These are phyloP conservation scores for Nemania diffusa DNA, from an alignment of 2,329 filamentous ascomycete genomes.

Conservation along the genomic window DNA sequence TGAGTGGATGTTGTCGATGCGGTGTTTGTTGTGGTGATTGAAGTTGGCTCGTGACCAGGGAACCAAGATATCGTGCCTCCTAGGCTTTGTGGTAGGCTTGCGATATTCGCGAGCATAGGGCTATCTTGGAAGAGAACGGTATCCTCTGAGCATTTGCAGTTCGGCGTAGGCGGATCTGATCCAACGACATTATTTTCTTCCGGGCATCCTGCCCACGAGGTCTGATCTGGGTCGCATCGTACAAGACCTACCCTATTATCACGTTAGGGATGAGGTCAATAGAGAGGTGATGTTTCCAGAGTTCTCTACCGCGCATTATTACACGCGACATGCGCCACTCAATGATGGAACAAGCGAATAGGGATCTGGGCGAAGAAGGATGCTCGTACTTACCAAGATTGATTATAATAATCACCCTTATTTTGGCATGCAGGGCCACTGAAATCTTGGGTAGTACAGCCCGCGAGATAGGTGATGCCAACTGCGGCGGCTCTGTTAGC, in stretches of 20 bases:
- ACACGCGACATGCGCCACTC: no score
- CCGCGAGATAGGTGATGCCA: constrained; percentile 38
- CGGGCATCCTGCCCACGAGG: constrained; percentile 37
- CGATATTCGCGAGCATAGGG: constrained; percentile 33
- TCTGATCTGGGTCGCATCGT: constrained; percentile 31
- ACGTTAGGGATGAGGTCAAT: constrained; percentile 15
- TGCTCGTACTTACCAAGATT: constrained; percentile 32
- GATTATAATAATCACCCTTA: constrained; percentile 37
- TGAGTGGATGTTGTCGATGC: constrained; percentile 9
- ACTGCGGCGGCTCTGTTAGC: constrained; percentile 28
- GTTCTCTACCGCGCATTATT: neutral
- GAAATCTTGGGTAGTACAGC: constrained; percentile 40
- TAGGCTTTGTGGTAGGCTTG: constrained; percentile 26
- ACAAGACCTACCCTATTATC: constrained; percentile 34
- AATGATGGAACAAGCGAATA: neutral
- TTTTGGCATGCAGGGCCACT: constrained; percentile 34
- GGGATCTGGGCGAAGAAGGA: neutral
- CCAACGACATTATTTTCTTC: constrained; percentile 32
- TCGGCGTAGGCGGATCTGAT: constrained; percentile 25
- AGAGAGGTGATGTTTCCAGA: neutral
- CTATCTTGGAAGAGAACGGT: constrained; percentile 27
- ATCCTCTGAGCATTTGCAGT: constrained; percentile 34
- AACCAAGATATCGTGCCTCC: constrained; percentile 35
- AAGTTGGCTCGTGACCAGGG: constrained; percentile 22
- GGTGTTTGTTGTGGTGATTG: neutral